Evolutionary conservation across 352 stramenopile species (phyloP), one percentile per base, ranked within the genome.

Genomic region (Hyaloperonospora brassicae): DNA sequence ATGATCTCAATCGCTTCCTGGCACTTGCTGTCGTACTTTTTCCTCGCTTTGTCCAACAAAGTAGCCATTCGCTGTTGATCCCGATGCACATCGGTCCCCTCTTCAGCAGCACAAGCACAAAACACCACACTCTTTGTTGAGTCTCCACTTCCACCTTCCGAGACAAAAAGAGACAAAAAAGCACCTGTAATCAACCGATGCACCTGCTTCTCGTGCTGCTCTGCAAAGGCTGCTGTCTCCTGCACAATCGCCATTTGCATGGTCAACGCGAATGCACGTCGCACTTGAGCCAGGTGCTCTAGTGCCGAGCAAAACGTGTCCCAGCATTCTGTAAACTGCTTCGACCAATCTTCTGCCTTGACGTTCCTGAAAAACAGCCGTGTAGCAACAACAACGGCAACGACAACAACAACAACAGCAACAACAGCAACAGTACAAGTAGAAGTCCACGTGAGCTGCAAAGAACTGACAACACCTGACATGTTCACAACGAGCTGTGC

Each of bases 1-100:
- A 70, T 76, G 9, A 85, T 57, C 27, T 92, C 77, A 4, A 75
- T 66, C 0, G 82, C 79, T 48, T 90, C 82, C 9, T 72, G 58
- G 53, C 79, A 90, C 21, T 81, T 82, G 14, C 70, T 72, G 38
- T 90, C 76, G 66, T 93, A 93, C 46, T 86, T 86, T 31, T 88
- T 79, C 60, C 80, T 84, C 21, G 78, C 74, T 47, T 84, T 87
- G 1, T 86, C 68, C 65, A 86, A 63, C 10, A 76, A 72, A n/a
- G 66, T 53, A 13, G 58, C 45, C 63, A 84, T 84, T 46, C 89
- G 79, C 23, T 84, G 59, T 43, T 87, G 70, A 1, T 75, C 76
- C 24, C 59, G 78, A 10, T 78, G 76, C 48, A 89, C 66, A 46
- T 89, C 89, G 0, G 66, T 83, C 2, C 81, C 81, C 72, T 92